A percentile compares a stretch with the other conserved stretches of the same genome.
Evolutionary conservation across 2,329 filamentous ascomycete species (phyloP).

Genomic region (Scedosporium aurantiacum): DNA sequence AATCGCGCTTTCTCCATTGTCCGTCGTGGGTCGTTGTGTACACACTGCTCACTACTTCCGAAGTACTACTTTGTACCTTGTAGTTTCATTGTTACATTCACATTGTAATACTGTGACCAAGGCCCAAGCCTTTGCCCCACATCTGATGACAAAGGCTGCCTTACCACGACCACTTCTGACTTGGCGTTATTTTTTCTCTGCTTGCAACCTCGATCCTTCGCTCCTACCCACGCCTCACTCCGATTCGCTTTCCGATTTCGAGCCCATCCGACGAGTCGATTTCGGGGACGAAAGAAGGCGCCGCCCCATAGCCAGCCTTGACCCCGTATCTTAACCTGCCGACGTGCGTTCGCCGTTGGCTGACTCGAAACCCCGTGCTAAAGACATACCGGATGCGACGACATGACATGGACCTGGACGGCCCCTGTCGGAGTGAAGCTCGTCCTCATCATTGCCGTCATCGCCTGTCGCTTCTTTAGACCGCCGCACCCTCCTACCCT

Average conservation of each 20-base stretch:
- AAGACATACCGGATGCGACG: conserved; percentile 2
- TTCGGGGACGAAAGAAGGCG: conserved; percentile 3
- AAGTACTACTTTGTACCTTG: no score
- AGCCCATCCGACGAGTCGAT: background rate
- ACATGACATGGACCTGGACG: conserved; percentile 7
- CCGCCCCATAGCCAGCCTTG: background rate
- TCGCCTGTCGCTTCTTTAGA: conserved; percentile 12
- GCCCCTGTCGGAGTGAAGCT: conserved; percentile 10
- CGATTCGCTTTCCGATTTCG: background rate
- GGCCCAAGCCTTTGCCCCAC: background rate
- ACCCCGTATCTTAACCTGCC: background rate
- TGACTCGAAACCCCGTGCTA: background rate
- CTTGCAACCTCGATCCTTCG: background rate
- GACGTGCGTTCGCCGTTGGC: background rate
- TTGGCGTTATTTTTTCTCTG: conserved; percentile 6
- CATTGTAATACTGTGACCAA: no score
- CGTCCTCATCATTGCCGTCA: conserved; percentile 10
- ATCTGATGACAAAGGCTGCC: conserved; percentile 4
- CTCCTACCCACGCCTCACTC: background rate
- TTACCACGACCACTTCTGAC: background rate
- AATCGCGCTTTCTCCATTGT: no score
- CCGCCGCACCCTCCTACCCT: conserved; percentile 11
- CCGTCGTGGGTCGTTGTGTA: no score
- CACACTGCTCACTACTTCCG: no score
- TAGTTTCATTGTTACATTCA: no score